Evolutionary conservation across 768 basidiomycete genomes (phyloP).

Genomic region (Leccinum boreale): DNA sequence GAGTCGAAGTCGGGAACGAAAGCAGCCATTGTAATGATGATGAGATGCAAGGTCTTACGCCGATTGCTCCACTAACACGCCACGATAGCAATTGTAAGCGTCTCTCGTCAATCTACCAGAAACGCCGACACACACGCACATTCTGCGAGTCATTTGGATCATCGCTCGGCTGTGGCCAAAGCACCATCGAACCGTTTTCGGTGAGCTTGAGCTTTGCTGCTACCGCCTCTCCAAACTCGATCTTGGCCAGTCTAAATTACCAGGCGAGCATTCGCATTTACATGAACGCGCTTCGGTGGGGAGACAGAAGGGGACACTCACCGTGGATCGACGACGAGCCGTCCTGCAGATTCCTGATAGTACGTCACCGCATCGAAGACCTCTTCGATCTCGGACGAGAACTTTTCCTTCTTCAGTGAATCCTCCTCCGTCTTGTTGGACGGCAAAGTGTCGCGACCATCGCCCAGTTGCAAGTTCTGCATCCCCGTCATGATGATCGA

Average conservation of each 20-base stretch:
- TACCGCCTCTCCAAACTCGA: conserved; percentile 48
- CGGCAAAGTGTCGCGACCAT: neutral
- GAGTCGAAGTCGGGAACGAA: conserved; percentile 56
- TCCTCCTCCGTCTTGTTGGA: neutral
- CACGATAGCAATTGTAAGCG: neutral
- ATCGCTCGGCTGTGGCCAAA: conserved; percentile 55
- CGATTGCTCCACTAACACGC: conserved; percentile 39
- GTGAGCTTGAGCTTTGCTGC: conserved; percentile 47
- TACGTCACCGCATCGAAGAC: conserved; percentile 37
- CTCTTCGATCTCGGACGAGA: neutral
- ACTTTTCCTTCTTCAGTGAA: neutral
- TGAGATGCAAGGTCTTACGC: conserved; percentile 44
- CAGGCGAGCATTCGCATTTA: neutral
- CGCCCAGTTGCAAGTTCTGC: neutral
- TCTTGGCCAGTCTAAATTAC: conserved; percentile 39
- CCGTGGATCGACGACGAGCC: conserved; percentile 62
- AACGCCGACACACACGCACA: conserved; percentile 26
- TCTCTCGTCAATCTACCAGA: neutral
- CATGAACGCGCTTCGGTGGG: neutral
- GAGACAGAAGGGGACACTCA: conserved; percentile 27
- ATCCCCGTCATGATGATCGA: neutral
- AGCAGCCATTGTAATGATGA: conserved; percentile 49
- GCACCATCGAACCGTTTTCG: conserved; percentile 42
- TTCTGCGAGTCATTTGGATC: conserved; percentile 54
- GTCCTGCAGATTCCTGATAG: conserved; percentile 54